Evolutionary conservation across 805 yeast genomes (phyloP).

Genomic region (Metschnikowia drakensbergensis): DNA sequence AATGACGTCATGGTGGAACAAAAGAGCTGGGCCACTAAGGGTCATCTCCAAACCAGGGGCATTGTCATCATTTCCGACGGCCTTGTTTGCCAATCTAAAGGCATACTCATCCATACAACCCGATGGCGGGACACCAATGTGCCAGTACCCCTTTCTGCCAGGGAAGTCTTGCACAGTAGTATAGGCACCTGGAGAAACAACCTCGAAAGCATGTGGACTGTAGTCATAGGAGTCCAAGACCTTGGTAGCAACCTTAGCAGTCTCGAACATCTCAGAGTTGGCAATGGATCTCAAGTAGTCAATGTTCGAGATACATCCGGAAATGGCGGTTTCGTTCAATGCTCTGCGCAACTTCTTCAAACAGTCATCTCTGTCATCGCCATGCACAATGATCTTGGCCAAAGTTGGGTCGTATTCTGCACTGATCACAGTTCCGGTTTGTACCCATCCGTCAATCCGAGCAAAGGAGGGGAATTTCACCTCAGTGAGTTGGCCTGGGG

Average conservation of each 20-base stretch:
- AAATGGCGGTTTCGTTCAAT: conserved; percentile 76
- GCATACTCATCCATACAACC: conserved; percentile 97
- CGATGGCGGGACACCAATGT: conserved; percentile 95
- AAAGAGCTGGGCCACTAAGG: conserved; percentile 76
- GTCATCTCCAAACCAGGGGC: conserved; percentile 93
- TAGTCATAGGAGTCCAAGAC: conserved; percentile 79
- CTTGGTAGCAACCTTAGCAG: conserved; percentile 82
- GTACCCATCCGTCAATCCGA: conserved; percentile 92
- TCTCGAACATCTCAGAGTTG: conserved; percentile 75
- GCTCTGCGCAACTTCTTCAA: conserved; percentile 73
- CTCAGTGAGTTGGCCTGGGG: conserved; percentile 90
- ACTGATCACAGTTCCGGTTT: conserved; percentile 79
- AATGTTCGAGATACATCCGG: conserved; percentile 85
- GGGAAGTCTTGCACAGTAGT: conserved; percentile 97
- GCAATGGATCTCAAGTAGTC: conserved; percentile 88
- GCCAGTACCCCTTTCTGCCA: conserved; percentile 83
- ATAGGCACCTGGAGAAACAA: conserved; percentile 86
- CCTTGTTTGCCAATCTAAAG: conserved; percentile 81
- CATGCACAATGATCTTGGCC: conserved; percentile 95
- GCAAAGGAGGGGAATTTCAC: conserved; percentile 87
- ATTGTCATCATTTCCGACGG: conserved; percentile 78
- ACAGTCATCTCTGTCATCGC: conserved; percentile 83
- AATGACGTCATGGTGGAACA: conserved; percentile 77
- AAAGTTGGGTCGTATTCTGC: conserved; percentile 96
- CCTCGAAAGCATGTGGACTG: conserved; percentile 79